Evolutionary conservation across 2,329 filamentous ascomycete genomes (phyloP).

Genomic region (Fusarium pseudocircinatum): DNA sequence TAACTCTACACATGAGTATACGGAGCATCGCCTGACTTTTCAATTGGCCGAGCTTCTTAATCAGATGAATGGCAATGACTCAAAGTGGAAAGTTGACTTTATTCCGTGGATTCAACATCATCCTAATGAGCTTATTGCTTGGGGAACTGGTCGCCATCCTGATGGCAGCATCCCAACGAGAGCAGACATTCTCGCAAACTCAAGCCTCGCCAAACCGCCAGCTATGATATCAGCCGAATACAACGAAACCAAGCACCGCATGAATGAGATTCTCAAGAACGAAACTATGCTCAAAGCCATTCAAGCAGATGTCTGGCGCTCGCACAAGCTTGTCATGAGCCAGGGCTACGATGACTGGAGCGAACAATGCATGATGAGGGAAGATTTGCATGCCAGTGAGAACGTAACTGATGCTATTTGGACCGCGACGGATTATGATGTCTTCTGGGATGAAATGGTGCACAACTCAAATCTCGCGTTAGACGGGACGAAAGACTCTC

Average conservation of each 20-base stretch:
- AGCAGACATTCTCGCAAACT: not conserved
- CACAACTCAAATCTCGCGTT: constrained; percentile 23
- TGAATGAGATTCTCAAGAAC: constrained; percentile 28
- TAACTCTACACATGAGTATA: constrained; percentile 67
- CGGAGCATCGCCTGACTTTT: constrained; percentile 72
- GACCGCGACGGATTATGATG: constrained; percentile 17
- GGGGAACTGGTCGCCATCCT: not conserved
- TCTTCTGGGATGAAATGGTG: constrained; percentile 25
- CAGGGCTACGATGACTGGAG: constrained; percentile 13
- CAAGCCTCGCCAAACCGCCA: not conserved
- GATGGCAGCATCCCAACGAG: constrained; percentile 1
- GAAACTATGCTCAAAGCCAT: constrained; percentile 13
- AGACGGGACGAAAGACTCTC: not conserved
- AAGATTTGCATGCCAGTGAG: not conserved
- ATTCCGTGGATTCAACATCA: constrained; percentile 67
- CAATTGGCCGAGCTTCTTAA: constrained; percentile 70
- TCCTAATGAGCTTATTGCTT: constrained; percentile 18
- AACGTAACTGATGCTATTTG: constrained; percentile 13
- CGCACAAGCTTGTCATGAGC: constrained; percentile 5
- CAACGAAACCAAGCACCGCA: constrained; percentile 8
- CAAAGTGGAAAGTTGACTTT: constrained; percentile 64
- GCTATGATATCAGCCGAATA: constrained; percentile 1
- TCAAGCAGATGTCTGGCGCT: constrained; percentile 12
- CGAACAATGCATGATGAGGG: constrained; percentile 15
- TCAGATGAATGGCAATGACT: constrained; percentile 62